Base-by-base conservation (phyloP, 352 stramenopile genomes). In the Phytophthora citrophthora region DNA sequence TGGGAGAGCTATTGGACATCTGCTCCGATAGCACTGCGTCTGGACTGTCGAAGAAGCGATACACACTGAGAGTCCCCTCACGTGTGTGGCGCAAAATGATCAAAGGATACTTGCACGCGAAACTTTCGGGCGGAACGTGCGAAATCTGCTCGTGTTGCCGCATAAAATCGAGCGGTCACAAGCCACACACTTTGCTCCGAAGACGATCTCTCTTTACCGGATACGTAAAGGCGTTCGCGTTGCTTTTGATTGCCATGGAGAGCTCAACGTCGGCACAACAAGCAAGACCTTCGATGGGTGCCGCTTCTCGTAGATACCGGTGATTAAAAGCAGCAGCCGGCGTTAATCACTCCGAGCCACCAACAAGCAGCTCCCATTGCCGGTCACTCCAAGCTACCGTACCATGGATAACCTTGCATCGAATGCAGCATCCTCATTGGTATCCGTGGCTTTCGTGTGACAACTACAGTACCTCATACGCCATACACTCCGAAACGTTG, bases 221-320 rank as follows among this genome's bases (percentile, higher is more conserved):
- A 54, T 24, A 66, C 39, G 62, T 70, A 66, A 61, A 70, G 38
- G 62, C 49, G 62, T 41, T 65, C 36, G 24, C 8, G 32, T 11
- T 52, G 38, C 16, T 27, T 52, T 54, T 67, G 62, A 57, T 40
- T 70, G 62, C 62, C 54, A 65, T 65, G 48, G 62, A 54, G 54
- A 61, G 48, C 34, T 53, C 49, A 15, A 56, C 62, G 62, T 66
- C 20, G 44, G 43, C 20, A 70, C 55, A 36, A 66, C 62, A 38
- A 9, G 20, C 24, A 16, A 36, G 5, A 38, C 24, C 55, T 40
- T 49, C 27, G 23, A 16, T 9, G 41, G 45, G 31, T 40, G 54
- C 43, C 9, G 24, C n/a, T 31, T 61, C 34, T 65, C 57, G 61
- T 34, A 51, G 51, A 24, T 43, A 13, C n/a, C 26, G 11, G 50